Evolutionary conservation across 768 basidiomycete species (phyloP).

Genomic region (Trametopsis cervina): DNA sequence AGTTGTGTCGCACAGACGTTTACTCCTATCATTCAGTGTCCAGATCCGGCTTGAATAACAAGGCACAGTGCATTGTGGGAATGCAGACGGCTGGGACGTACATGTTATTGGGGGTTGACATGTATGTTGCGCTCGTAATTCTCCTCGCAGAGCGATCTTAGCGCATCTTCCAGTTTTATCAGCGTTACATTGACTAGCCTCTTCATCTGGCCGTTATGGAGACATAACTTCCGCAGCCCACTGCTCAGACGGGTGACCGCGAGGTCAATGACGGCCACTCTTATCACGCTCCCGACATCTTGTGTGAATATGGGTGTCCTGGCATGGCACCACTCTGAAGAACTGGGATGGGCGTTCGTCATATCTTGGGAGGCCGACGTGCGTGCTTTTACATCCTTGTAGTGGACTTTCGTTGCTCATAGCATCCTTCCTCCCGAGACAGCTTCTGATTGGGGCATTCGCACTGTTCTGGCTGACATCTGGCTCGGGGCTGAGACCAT

Average conservation of each 20-base stretch:
- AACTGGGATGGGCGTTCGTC: constrained; percentile 44
- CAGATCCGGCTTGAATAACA: constrained; percentile 28
- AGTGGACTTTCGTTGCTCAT: background rate
- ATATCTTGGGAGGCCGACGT: constrained; percentile 34
- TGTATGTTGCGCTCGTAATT: constrained; percentile 32
- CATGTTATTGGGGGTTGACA: constrained; percentile 39
- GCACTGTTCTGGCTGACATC: constrained; percentile 42
- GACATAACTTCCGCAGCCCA: constrained; percentile 26
- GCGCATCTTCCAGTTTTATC: too few species aligned
- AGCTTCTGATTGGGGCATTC: constrained; percentile 41
- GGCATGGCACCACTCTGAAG: constrained; percentile 35
- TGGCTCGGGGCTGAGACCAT: constrained; percentile 12
- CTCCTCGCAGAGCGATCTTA: too few species aligned
- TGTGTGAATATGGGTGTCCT: constrained; percentile 43
- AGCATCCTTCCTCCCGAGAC: background rate
- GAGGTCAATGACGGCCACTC: constrained; percentile 41
- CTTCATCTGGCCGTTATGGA: constrained; percentile 41
- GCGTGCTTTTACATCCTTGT: constrained; percentile 1
- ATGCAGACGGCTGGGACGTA: constrained; percentile 36
- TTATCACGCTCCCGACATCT: constrained; percentile 41
- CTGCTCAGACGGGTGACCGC: constrained; percentile 32
- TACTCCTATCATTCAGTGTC: constrained; percentile 23
- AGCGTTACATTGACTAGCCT: constrained; percentile 34
- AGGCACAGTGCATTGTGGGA: constrained; percentile 42
- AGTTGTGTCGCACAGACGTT: background rate